Evolutionary conservation across 495 filamentous ascomycete species (phyloP), one percentile per base, ranked within the genome.

Genomic region (Neurospora sp.): DNA sequence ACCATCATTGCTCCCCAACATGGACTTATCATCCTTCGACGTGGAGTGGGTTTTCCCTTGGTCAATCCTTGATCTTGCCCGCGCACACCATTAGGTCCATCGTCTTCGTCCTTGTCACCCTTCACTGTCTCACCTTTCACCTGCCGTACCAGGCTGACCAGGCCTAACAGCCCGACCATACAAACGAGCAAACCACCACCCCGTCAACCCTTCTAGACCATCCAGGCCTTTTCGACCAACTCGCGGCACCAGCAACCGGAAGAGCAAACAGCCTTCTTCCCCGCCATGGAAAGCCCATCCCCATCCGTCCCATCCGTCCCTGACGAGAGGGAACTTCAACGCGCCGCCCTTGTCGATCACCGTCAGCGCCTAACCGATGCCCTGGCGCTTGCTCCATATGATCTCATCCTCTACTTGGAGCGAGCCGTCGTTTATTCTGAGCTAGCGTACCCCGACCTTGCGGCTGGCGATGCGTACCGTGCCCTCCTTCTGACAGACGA

Each of bases 381-480:
- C 2, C 79, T 92, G 11, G 74, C 80, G 11, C 74, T 82, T 4
- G 78, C 86, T 39, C 93, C 94, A 4, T 96, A 97, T 80, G 91
- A 94, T 76, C 84, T 93, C n/a, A 85, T 91, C 70, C 84, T 89
- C 20, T 93, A 95, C 77, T 83, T 97, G 53, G 83, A 89, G 73
- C 88, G 94, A 37, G 92, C 93, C 38, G 80, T 86, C 39, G 83
- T 90, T 39, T 89, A 97, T 80, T 84, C 90, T 46, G 80, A 89
- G 71, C 87, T 98, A 39, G 92, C 89, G 41, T 98, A 96, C 80
- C 93, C 93, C 3, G 96, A 99, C 80, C 86, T 99, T 18, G 93
- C 93, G 4, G 91, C 91, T 37, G 93, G 93, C 48, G 96, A 97
- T 81, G 92, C 93, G 2, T 98, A 99, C 80, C 90, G 92, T 53